Conservation (phyloP, 306 rosid genomes). For the Cyclanthera cordifolia region DNA sequence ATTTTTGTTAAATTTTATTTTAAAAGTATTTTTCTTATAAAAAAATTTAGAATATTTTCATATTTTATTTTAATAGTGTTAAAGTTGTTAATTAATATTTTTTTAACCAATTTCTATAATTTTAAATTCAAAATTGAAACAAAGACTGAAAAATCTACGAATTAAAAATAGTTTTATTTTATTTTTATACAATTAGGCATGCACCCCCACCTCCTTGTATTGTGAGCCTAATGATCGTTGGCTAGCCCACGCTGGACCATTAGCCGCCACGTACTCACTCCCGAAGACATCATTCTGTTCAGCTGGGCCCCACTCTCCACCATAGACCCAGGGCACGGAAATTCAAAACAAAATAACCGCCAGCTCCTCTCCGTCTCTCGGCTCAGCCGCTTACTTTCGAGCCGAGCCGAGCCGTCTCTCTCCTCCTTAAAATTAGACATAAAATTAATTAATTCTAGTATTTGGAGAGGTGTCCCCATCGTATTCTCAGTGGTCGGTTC, state of each 20-base stretch:
- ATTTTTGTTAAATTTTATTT: no score
- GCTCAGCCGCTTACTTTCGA: constrained; percentile 7
- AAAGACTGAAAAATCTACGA: no score
- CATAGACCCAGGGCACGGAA: constrained; percentile 17
- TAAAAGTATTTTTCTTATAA: no score
- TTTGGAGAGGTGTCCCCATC: constrained; percentile 69
- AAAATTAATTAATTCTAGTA: constrained; percentile 13
- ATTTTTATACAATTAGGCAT: constrained; percentile 19
- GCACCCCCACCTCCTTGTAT: constrained; percentile 12
- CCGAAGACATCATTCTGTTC: constrained; percentile 16
- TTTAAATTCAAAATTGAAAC: no score
- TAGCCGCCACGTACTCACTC: constrained; percentile 33
- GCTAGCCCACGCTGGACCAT: constrained; percentile 63
- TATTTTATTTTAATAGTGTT: no score
- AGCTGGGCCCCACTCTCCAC: constrained; percentile 36
- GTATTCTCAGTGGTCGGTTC: constrained; percentile 56
- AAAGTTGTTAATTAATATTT: no score
- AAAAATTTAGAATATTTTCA: no score
- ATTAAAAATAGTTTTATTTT: no score
- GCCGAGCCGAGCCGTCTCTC: neutral
- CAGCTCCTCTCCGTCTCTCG: neutral
- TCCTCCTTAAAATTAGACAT: neutral
- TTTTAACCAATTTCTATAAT: no score
- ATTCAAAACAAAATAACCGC: neutral
- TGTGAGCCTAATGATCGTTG: constrained; percentile 38